A percentile compares a stretch with the other conserved stretches of the same genome.
Evolutionary conservation across 1,284 basidiomycete species (phyloP).

Genomic region (Boletus nobilissimus): DNA sequence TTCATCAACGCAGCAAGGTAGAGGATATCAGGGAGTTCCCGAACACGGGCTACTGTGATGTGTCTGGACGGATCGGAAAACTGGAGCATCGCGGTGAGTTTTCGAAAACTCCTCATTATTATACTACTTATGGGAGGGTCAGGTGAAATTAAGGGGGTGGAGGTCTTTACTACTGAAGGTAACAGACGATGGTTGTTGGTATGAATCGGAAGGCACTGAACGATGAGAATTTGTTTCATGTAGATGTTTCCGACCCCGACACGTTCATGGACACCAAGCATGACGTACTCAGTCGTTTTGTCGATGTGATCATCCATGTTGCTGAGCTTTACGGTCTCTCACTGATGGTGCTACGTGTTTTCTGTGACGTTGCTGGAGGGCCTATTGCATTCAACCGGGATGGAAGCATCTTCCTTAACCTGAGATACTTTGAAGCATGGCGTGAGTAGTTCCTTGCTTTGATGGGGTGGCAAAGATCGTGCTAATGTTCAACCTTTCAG

Average conservation of each 20-base stretch:
- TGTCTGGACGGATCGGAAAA: not conserved
- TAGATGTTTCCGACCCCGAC: constrained; percentile 62
- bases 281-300: constrained; percentile 69
- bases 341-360: constrained; percentile 80
- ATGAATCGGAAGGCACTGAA: not conserved
- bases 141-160: not conserved
- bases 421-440: not conserved
- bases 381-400: constrained; percentile 3
- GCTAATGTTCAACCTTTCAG: not conserved
- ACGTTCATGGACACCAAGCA: constrained; percentile 59
- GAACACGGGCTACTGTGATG: constrained; percentile 11
- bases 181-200: not conserved
- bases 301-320: constrained; percentile 66
- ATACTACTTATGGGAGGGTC: not conserved
- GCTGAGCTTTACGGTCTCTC: constrained; percentile 70
- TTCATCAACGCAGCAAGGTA: constrained; percentile 8
- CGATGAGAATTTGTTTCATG: not conserved
- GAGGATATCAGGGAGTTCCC: constrained; percentile 8
- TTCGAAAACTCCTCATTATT: not conserved
- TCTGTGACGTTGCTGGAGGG: constrained; percentile 67
- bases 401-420: not conserved
- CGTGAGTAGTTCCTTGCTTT: not conserved
- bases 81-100: constrained; percentile 2
- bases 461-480: not conserved
- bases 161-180: constrained; percentile 8